Evolutionary conservation across 1,139 yeast genomes (phyloP).

Genomic region (Zhuliangozyma blackwelliae): DNA sequence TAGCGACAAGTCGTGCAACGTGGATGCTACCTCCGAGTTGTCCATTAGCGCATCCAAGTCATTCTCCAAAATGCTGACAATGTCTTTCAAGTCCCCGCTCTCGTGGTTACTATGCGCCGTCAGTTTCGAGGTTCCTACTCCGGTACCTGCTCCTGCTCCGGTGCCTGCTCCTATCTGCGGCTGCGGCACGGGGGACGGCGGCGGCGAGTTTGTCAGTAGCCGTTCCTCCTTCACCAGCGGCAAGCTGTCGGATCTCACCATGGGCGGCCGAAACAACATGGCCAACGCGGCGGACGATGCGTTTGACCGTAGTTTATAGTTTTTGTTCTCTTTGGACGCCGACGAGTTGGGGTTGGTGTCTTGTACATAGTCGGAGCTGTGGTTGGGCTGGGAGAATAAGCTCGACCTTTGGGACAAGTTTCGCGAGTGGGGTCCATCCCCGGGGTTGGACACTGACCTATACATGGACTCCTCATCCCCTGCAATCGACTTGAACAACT

Average conservation of each 20-base stretch:
- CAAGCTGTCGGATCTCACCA: constrained; percentile 34
- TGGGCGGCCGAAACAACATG: constrained; percentile 47
- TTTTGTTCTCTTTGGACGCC: constrained; percentile 8
- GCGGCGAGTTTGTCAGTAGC: not conserved
- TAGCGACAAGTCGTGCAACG: constrained; percentile 55
- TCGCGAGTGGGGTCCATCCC: constrained; percentile 1
- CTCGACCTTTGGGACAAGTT: not conserved
- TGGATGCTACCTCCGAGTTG: constrained; percentile 43
- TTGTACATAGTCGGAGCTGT: constrained; percentile 20
- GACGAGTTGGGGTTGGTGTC: constrained; percentile 6
- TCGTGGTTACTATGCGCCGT: not conserved
- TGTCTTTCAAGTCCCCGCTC: constrained; percentile 39
- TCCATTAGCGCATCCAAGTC: constrained; percentile 26
- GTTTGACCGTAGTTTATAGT: constrained; percentile 32
- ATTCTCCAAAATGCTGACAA: constrained; percentile 39
- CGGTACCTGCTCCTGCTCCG: not conserved
- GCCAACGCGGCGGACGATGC: constrained; percentile 65
- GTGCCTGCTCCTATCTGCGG: constrained; percentile 1
- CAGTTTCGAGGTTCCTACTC: not conserved
- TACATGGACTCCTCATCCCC: not conserved
- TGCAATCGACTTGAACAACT: constrained; percentile 29
- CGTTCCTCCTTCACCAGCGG: constrained; percentile 19
- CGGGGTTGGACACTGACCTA: not conserved
- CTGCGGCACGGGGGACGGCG: constrained; percentile 1
- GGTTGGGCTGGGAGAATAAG: constrained; percentile 13